Conservation (phyloP, 352 stramenopile species). For the Thraustochytrium striatum region DNA sequence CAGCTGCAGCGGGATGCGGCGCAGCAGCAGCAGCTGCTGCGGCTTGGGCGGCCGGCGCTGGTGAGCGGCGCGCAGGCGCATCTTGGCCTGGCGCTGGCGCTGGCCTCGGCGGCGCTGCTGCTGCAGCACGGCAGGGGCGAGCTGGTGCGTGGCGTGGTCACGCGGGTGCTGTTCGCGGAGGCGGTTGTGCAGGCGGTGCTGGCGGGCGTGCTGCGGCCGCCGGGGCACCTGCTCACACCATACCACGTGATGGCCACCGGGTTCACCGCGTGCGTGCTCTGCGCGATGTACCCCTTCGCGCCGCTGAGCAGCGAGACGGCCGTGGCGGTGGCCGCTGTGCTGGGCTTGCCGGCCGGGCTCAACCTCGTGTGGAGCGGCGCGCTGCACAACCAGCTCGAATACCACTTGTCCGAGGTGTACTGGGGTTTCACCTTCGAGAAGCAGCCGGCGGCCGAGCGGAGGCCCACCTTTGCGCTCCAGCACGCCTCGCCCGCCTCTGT, state of each 20-base stretch:
- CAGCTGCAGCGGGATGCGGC: no score
- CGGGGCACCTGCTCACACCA: neutral
- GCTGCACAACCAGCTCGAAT: conserved; percentile 18
- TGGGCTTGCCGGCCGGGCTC: neutral
- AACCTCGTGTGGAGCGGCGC: conserved; percentile 3
- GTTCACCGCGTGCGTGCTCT: neutral
- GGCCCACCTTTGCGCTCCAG: neutral
- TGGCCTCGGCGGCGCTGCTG: neutral
- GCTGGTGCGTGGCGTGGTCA: neutral
- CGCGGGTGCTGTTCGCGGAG: neutral
- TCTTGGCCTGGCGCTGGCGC: neutral
- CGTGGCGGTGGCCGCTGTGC: neutral
- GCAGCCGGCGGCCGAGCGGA: neutral
- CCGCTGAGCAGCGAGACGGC: neutral
- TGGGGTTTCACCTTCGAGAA: conserved; percentile 38
- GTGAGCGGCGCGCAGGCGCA: neutral
- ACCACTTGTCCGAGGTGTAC: neutral
- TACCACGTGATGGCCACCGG: conserved; percentile 19
- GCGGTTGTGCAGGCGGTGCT: conserved; percentile 9
- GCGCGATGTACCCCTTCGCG: neutral
- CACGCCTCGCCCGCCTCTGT: conserved; percentile 13
- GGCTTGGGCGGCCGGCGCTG: no score
- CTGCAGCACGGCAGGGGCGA: neutral
- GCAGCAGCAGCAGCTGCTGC: no score
- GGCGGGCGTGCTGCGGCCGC: neutral